Base-by-base conservation (phyloP, 345 rosid species). In the Luvunga scandens region DNA sequence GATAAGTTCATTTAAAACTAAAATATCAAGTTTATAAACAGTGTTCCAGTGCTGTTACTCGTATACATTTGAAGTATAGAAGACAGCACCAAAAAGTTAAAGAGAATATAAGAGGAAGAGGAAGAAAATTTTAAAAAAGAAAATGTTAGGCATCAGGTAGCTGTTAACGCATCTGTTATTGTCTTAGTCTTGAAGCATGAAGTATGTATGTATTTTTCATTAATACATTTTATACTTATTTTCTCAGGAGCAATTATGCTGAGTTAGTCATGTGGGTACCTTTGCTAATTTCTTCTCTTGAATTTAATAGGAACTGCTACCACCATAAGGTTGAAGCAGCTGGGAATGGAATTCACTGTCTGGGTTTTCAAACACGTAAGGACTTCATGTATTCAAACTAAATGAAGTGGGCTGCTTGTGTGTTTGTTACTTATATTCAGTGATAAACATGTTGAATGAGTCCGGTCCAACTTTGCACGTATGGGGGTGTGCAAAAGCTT, bases 321-420 rank as follows among this genome's bases (percentile, higher is more conserved):
- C 71, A 95, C 97, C 66, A 86, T 90, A 78, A 91, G 97, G 90
- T 82, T 95, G 86, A 93, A 91, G 90, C 99, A 92, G 82, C 81
- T 93, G 86, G 98, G 99, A 75, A 95, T 95, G 99, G 99, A 95
- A 84, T 95, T 95, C 85, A 91, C 98, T 45, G 98, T 95, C 67
- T 95, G 98, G 99, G 99, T 92, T 77, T 95, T 95, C 83, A 95
- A 95, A 89, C 99, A 95, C 83, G 98, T 95, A 88, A 90, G 88
- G 72, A 57, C 78, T 56, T 67, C 78, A 42, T 72, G 55, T 34
- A 53, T 84, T 69, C 18, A 45, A 45, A 45, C 5, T 4, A 45
- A 10, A 13, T 45, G 50, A 45, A 45, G 18, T 45, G 50, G 50
- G 18, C 16, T 45, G 16, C 50, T 45, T 45, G 18, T 45, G 5